These are phyloP conservation scores for Nicotiana knightiana DNA, from an alignment of 257 asterid genomes.

Conservation along the genomic window DNA sequence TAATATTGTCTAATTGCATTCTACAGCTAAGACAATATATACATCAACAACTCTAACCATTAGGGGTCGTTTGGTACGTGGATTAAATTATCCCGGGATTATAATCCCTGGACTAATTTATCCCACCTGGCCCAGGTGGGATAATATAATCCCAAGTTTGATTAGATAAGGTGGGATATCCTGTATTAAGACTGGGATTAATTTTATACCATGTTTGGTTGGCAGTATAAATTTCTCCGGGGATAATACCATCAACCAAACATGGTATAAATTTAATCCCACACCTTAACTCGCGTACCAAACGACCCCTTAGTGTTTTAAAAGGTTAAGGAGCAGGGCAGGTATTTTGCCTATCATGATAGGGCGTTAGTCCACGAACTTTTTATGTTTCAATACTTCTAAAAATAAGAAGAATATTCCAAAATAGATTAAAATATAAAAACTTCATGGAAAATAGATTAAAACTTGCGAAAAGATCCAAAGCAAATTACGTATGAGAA, in stretches of 20 bases:
- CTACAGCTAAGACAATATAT: not conserved
- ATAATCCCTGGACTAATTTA: no score
- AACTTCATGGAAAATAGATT: not conserved
- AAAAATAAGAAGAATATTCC: not conserved
- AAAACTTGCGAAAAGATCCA: not conserved
- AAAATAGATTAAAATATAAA: not conserved
- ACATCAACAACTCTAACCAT: not conserved
- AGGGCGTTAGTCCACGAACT: not conserved
- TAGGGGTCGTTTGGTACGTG: not conserved
- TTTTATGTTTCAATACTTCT: not conserved
- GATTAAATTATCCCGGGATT: no score
- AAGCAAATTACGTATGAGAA: not conserved
- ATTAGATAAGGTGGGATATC: no score
- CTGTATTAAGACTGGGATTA: no score
- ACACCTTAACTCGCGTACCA: no score
- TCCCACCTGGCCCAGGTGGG: no score
- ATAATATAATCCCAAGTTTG: no score
- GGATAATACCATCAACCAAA: no score
- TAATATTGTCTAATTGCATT: not conserved
- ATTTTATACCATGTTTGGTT: no score
- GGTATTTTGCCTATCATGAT: not conserved
- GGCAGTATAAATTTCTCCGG: no score
- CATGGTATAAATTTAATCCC: no score
- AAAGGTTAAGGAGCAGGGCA: not conserved
- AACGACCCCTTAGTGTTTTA: not conserved